Conservation (phyloP, 1,284 basidiomycete species). For the Neonothopanus nambi region DNA sequence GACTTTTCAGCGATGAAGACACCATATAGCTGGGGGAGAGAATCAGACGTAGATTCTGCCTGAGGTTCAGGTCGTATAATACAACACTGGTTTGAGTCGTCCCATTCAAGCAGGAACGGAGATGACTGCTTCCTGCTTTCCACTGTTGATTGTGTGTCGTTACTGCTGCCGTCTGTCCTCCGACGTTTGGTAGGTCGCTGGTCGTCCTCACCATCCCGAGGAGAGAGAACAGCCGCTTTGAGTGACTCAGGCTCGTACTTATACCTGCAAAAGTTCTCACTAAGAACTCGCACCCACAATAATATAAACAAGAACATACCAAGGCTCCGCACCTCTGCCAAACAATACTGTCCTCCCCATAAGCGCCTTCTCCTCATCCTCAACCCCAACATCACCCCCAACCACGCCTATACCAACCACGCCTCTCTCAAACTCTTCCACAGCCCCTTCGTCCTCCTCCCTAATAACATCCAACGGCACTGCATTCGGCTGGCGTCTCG, state of each 20-base stretch:
- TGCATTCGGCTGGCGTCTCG: constrained; percentile 37
- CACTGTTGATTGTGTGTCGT: background rate
- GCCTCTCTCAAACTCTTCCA: constrained; percentile 11
- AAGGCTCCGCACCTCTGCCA: constrained; percentile 9
- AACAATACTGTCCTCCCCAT: constrained; percentile 5
- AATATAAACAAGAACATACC: constrained; percentile 3
- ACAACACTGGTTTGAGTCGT: constrained; percentile 9
- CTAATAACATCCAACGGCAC: constrained; percentile 36
- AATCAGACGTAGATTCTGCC: background rate
- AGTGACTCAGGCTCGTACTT: constrained; percentile 8
- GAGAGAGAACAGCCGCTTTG: background rate
- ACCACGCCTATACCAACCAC: background rate
- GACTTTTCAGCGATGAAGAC: constrained; percentile 3
- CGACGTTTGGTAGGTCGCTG: constrained; percentile 9
- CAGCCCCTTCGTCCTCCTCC: constrained; percentile 33
- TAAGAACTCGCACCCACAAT: background rate
- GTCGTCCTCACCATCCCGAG: background rate
- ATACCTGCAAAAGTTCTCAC: constrained; percentile 1
- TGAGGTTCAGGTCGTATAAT: background rate
- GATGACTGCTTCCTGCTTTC: too few species aligned
- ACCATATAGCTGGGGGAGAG: background rate
- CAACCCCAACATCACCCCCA: too few species aligned
- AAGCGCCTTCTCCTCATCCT: constrained; percentile 1
- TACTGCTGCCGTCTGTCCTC: background rate
- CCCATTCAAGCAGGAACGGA: constrained; percentile 8